Evolutionary conservation across 345 rosid species (phyloP).

Genomic region (Ailanthus altissimus): DNA sequence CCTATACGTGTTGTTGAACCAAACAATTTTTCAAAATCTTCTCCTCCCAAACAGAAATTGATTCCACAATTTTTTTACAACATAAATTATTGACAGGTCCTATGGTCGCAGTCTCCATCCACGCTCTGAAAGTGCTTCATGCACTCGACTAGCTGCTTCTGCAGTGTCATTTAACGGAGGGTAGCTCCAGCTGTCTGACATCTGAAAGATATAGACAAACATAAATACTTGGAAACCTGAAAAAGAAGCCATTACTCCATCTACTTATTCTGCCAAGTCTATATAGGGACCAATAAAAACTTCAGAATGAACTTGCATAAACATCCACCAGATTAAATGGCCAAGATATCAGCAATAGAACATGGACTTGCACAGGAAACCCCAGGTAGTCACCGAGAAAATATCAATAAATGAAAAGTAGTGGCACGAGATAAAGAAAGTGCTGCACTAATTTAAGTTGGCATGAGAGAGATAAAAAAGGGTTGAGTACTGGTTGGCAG

Average conservation of each 20-base stretch:
- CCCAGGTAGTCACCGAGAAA: neutral
- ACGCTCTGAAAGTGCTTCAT: conserved; percentile 66
- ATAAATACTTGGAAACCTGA: neutral
- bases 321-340: neutral
- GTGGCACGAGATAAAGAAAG: neutral
- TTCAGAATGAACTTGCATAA: neutral
- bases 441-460: neutral
- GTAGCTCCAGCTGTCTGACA: conserved; percentile 92
- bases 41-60: conserved; percentile 5
- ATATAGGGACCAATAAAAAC: neutral
- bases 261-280: conserved; percentile 1
- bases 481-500: neutral
- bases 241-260: conserved; percentile 5
- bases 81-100: conserved; percentile 25
- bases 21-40: conserved; percentile 8
- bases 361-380: neutral
- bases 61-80: conserved; percentile 26
- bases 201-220: conserved; percentile 40
- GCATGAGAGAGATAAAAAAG: neutral
- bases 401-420: neutral
- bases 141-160: conserved; percentile 79
- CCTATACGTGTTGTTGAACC: conserved; percentile 20
- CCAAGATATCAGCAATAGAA: neutral
- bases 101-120: conserved; percentile 79
- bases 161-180: conserved; percentile 90